phyloP scores from a whole-genome alignment of 257 asterid genomes.

The Nicotiana otophora region DNA sequence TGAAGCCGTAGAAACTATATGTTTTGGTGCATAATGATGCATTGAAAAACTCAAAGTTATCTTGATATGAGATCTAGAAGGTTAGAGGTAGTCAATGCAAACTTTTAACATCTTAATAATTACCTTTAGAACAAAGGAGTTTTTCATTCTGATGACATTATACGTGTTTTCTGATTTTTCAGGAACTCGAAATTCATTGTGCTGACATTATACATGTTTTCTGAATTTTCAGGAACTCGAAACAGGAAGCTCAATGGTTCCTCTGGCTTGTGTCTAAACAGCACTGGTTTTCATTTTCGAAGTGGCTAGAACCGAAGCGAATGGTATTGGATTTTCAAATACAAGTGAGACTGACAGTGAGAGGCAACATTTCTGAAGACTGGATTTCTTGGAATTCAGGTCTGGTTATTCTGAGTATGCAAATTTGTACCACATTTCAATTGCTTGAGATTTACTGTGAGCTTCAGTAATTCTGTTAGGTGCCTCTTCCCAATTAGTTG shows the following conservation, averaged over 20 bases:
- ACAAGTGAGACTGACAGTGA: not conserved
- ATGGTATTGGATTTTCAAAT: not conserved
- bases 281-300: not conserved
- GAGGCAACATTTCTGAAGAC: not conserved
- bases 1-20: not conserved
- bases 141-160: not conserved
- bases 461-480: not conserved
- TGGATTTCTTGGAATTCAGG: not conserved
- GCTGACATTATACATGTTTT: not conserved
- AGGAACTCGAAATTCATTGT: not conserved
- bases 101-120: not conserved
- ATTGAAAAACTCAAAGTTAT: not conserved
- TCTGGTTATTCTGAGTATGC: not conserved
- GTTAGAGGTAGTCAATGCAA: not conserved
- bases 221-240: slow-evolving; percentile 6
- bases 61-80: not conserved
- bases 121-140: not conserved
- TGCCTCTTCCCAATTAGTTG: not conserved
- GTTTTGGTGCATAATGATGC: not conserved
- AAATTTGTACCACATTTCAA: not conserved
- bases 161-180: not conserved
- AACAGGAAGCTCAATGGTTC: slow-evolving; percentile 4
- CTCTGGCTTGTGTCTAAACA: not conserved
- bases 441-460: slow-evolving; percentile 1
- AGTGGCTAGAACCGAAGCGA: not conserved